These are phyloP conservation scores for Mallotus repandus DNA, from an alignment of 441 rosid species.

Conservation along the genomic window DNA sequence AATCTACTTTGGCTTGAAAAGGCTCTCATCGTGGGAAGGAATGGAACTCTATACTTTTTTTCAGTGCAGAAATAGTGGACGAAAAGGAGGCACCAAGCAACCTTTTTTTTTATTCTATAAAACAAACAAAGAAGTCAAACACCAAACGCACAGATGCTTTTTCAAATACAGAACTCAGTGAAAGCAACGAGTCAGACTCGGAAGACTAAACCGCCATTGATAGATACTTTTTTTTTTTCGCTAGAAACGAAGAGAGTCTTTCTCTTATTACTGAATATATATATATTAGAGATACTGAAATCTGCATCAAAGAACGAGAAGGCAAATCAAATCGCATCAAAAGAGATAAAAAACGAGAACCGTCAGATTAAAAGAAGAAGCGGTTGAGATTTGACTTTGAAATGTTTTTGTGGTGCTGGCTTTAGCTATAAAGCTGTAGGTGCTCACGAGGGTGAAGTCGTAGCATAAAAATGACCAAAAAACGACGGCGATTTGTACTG, in stretches of 20 bases:
- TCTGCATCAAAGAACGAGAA: slow-evolving; percentile 31
- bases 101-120: slow-evolving; percentile 7
- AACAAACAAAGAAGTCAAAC: not conserved
- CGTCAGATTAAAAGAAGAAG: slow-evolving; percentile 36
- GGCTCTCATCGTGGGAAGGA: slow-evolving; percentile 18
- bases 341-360: slow-evolving; percentile 8
- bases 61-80: not conserved
- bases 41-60: slow-evolving; percentile 8
- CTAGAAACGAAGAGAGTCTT: slow-evolving; percentile 14
- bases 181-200: slow-evolving; percentile 17
- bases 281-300: slow-evolving; percentile 12
- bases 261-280: not conserved
- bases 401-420: not conserved
- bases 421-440: slow-evolving; percentile 14
- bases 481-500: slow-evolving; percentile 38
- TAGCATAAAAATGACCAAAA: slow-evolving; percentile 22
- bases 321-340: slow-evolving; percentile 21
- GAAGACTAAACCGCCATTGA: slow-evolving; percentile 12
- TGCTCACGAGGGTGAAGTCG: slow-evolving; percentile 15
- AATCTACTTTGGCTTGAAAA: slow-evolving; percentile 13
- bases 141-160: not conserved
- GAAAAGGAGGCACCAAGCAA: not conserved
- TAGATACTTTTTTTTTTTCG: slow-evolving; percentile 15
- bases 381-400: slow-evolving; percentile 33
- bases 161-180: slow-evolving; percentile 8